Percentiles rank a stretch among this genome's conserved stretches.
These are phyloP conservation scores for Penicillium tannophilum DNA, from an alignment of 495 filamentous ascomycete genomes.

Conservation along the genomic window DNA sequence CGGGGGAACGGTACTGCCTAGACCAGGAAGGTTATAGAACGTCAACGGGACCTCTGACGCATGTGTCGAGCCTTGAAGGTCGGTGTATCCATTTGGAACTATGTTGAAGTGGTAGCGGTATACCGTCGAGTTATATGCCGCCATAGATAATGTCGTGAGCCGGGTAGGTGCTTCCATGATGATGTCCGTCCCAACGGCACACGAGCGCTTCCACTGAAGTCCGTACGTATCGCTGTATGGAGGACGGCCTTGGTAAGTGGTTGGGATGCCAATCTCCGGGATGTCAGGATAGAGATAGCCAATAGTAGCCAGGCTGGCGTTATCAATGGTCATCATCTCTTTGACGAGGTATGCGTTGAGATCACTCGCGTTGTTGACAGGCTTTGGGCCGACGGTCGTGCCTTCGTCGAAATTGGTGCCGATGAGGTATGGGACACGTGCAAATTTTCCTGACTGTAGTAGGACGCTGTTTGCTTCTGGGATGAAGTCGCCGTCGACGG, in stretches of 20 bases:
- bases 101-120: no score
- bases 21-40: no score
- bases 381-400: not conserved
- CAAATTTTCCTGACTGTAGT: not conserved
- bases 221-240: not conserved
- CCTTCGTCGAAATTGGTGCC: constrained; percentile 2
- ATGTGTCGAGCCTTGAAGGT: no score
- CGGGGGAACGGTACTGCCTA: no score
- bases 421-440: not conserved
- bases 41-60: no score
- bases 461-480: not conserved
- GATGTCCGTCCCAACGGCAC: no score
- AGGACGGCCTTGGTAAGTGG: not conserved
- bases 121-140: no score
- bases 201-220: no score
- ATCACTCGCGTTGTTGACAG: not conserved
- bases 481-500: constrained; percentile 2
- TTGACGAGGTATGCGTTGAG: not conserved
- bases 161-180: no score
- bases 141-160: no score
- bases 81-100: no score
- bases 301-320: not conserved
- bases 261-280: not conserved
- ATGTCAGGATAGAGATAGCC: not conserved
- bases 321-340: not conserved